phyloP scores from a whole-genome alignment of 352 stramenopile genomes.

The Pythium apleroticum region DNA sequence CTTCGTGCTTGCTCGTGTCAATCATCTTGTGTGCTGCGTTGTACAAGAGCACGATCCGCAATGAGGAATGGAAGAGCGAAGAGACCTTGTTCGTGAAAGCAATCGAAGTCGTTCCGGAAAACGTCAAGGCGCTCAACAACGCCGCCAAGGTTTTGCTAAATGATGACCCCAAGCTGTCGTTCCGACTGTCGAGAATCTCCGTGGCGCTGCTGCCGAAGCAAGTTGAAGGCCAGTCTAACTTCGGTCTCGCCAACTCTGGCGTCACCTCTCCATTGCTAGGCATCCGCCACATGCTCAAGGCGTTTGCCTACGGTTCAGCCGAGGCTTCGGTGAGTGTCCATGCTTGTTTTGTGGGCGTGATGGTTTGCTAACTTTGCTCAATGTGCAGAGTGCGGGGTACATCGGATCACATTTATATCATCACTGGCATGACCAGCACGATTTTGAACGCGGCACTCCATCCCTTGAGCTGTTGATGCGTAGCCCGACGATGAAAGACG shows the following conservation, averaged over 20 bases:
- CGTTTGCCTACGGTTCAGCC: constrained; percentile 28
- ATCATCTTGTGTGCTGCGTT: constrained; percentile 37
- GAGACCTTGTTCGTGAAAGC: constrained; percentile 55
- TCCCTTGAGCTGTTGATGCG: constrained; percentile 4
- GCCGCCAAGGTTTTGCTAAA: constrained; percentile 62
- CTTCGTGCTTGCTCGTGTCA: constrained; percentile 9
- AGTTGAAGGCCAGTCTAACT: constrained; percentile 56
- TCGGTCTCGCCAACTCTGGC: constrained; percentile 44
- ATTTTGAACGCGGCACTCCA: not conserved
- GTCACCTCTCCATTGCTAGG: constrained; percentile 31
- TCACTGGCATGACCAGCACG: constrained; percentile 13
- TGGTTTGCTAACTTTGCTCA: not conserved
- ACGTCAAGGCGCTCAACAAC: constrained; percentile 81
- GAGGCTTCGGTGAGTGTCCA: constrained; percentile 18
- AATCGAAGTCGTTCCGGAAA: constrained; percentile 53
- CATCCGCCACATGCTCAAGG: constrained; percentile 55
- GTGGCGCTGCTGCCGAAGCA: constrained; percentile 45
- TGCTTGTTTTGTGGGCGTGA: constrained; percentile 17
- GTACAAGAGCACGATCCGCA: constrained; percentile 49
- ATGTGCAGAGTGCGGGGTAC: constrained; percentile 23
- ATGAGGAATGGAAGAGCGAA: constrained; percentile 67
- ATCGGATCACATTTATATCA: constrained; percentile 16
- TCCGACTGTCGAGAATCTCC: constrained; percentile 39
- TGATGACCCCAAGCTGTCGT: constrained; percentile 35
- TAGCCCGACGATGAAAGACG: constrained; percentile 14